A percentile compares a stretch with the other conserved stretches of the same genome.
Conservation (phyloP, 176 grass and related monocot species). For the Thinopyrum elongatum region DNA sequence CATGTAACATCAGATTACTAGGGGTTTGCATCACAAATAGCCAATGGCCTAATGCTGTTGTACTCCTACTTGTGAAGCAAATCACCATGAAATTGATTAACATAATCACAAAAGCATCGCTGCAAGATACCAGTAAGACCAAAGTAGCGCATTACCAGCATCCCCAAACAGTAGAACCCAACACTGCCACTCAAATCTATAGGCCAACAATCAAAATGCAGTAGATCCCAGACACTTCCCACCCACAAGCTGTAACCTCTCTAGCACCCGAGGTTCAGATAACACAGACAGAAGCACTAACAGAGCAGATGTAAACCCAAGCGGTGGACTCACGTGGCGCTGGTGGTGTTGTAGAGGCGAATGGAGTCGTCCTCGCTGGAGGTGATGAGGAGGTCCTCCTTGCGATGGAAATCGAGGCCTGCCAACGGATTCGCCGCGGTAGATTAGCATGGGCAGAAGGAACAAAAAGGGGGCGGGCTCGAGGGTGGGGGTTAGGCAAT, state of each 20-base stretch:
- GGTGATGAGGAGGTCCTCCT: constrained; percentile 84
- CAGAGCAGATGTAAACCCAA: background rate
- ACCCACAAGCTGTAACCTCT: background rate
- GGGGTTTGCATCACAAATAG: background rate
- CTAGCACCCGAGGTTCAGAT: background rate
- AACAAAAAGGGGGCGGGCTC: background rate
- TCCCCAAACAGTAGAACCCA: background rate
- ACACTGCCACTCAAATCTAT: background rate
- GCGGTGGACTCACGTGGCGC: constrained; percentile 59
- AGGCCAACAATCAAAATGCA: background rate
- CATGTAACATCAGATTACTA: background rate
- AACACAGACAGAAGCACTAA: background rate
- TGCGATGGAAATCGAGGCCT: constrained; percentile 92
- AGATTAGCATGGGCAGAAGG: background rate
- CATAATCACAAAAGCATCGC: background rate
- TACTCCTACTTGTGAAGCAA: background rate
- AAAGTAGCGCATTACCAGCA: background rate
- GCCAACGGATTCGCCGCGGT: background rate
- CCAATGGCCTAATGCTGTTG: background rate
- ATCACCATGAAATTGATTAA: background rate
- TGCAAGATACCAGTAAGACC: background rate
- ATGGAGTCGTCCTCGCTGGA: constrained; percentile 91
- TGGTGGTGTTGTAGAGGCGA: constrained; percentile 82
- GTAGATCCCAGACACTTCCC: background rate
- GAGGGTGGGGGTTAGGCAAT: background rate